A percentile compares a stretch with the other conserved stretches of the same genome.
Evolutionary conservation across 768 basidiomycete species (phyloP).

Genomic region (Mycena polygramma): DNA sequence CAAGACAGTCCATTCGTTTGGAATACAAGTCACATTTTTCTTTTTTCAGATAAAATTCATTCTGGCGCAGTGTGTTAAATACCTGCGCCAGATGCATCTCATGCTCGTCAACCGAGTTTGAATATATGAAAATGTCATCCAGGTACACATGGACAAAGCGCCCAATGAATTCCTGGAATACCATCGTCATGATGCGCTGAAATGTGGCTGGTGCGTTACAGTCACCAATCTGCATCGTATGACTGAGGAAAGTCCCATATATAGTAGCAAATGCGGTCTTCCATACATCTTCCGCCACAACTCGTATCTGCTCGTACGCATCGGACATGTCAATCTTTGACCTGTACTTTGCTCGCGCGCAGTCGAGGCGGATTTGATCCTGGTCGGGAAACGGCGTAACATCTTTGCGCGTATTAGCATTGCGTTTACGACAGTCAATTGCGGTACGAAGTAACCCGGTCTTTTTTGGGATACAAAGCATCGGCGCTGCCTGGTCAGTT

Average conservation of each 20-base stretch:
- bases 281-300: too few relatives aligned
- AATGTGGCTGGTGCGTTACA: too few relatives aligned
- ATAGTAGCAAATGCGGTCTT: too few relatives aligned
- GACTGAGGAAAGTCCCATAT: too few relatives aligned
- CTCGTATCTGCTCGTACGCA: too few relatives aligned
- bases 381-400: constrained; percentile 51
- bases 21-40: too few relatives aligned
- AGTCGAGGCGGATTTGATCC: too few relatives aligned
- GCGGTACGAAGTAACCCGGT: neutral
- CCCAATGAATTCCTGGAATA: constrained; percentile 55
- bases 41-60: constrained; percentile 47
- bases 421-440: constrained; percentile 40
- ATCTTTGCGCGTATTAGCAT: constrained; percentile 56
- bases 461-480: constrained; percentile 37
- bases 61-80: constrained; percentile 44
- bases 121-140: constrained; percentile 59
- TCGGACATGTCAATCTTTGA: too few relatives aligned
- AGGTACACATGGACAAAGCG: constrained; percentile 57
- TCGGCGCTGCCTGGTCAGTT: constrained; percentile 45
- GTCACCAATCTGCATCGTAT: too few relatives aligned
- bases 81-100: constrained; percentile 48
- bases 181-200: too few relatives aligned
- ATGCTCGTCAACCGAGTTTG: constrained; percentile 50
- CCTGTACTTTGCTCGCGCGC: too few relatives aligned
- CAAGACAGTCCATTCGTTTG: too few relatives aligned